phyloP scores from a whole-genome alignment of 116 monocot species.

The Cymodocea nodosa region DNA sequence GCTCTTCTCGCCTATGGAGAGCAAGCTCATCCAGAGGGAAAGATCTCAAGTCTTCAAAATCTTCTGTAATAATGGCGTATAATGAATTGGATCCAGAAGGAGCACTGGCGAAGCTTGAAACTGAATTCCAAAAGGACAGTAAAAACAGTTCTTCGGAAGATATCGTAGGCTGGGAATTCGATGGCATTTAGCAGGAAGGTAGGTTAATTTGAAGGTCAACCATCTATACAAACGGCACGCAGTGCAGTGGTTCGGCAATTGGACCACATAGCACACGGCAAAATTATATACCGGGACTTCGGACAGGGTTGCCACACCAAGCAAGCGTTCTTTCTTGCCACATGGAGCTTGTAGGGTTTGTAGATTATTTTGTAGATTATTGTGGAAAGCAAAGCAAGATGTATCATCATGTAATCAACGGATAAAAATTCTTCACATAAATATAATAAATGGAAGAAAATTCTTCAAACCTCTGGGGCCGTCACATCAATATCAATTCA shows the following conservation, averaged over 20 bases:
- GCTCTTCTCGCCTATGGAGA: constrained; percentile 2
- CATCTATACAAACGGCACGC: not conserved
- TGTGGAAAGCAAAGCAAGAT: not conserved
- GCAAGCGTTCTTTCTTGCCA: not conserved
- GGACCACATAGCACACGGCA: too few species aligned
- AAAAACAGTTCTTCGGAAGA: constrained; percentile 38
- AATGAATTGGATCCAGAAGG: constrained; percentile 34
- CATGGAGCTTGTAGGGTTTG: not conserved
- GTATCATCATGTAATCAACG: too few species aligned
- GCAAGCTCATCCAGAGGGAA: constrained; percentile 12
- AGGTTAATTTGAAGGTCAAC: not conserved
- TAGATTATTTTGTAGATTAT: constrained; percentile 2
- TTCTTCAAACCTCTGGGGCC: too few species aligned
- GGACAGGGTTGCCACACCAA: too few species aligned
- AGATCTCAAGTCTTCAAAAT: constrained; percentile 13
- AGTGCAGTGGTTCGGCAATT: too few species aligned
- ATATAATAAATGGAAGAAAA: too few species aligned
- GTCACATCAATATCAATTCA: too few species aligned
- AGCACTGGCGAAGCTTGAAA: constrained; percentile 44
- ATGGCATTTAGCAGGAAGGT: constrained; percentile 56
- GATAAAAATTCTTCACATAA: too few species aligned
- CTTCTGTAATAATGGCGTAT: constrained; percentile 5
- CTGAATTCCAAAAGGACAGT: constrained; percentile 33
- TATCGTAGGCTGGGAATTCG: constrained; percentile 83
- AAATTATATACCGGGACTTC: too few species aligned